Base-by-base conservation (phyloP, 176 grass and related monocot genomes). In the Guadua angustifolia region DNA sequence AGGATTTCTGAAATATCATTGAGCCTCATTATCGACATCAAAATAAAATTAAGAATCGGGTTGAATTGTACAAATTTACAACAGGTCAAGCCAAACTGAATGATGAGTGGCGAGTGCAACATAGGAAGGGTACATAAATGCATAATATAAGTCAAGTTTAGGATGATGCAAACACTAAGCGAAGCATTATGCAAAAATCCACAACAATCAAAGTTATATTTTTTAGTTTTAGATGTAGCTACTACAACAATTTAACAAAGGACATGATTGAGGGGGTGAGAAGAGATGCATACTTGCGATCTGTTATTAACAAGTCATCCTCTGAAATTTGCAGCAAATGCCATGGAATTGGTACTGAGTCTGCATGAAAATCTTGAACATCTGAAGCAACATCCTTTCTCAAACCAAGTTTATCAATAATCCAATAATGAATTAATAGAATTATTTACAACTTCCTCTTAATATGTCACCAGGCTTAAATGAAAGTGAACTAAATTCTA, bases 241-340 rank as follows among this genome's bases (percentile, higher is more conserved):
- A n/a, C n/a, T n/a, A n/a, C n/a, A n/a, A n/a, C n/a, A n/a, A n/a
- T n/a, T n/a, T n/a, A n/a, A 51, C 74, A 72, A 57, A 73, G 9
- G 44, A 64, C 35, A 80, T 47, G 7, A 78, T 57, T 55, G 42
- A 83, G 17, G 66, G 29, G 18, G 42, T 58, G 14, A 86, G 42
- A 80, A 77, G 22, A 76, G 51, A 21, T 32, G 21, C 71, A 39
- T 91, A 95, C 95, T 79, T 92, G 66, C 62, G 86, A 63, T 93
- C 88, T 63, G 88, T 74, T 62, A 94, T 40, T 79, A 95, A 90
- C 59, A 98, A 79, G 49, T 86, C 65, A 86, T 92, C 87, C 74
- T 93, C 87, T 74, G 84, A 82, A 56, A 79, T 77, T 29, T 93
- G 79, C 18, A 98, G 80, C 75, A 98, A 82, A 88, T 93, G 89